These are phyloP conservation scores for Massariosphaeria phaeospora DNA, from an alignment of 495 filamentous ascomycete genomes.

Conservation along the genomic window DNA sequence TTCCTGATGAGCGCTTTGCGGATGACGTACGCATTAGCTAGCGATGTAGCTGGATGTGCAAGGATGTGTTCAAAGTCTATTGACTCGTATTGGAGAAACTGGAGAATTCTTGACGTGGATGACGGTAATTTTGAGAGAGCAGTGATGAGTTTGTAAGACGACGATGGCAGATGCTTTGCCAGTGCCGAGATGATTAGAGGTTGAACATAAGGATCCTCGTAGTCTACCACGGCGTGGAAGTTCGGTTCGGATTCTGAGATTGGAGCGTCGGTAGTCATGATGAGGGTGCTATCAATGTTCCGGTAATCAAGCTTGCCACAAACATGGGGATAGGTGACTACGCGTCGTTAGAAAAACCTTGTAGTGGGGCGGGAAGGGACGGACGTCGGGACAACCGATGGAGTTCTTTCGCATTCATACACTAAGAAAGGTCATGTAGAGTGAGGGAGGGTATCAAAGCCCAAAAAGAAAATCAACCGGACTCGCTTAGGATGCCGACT, in stretches of 20 bases:
- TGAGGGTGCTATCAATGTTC: too few relatives aligned
- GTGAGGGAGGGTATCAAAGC: background rate
- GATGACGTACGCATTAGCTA: constrained; percentile 81
- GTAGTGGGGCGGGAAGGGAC: too few relatives aligned
- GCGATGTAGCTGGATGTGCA: constrained; percentile 52
- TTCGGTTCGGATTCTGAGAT: constrained; percentile 1
- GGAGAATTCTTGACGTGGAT: constrained; percentile 54
- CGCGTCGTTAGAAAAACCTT: too few relatives aligned
- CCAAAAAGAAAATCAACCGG: background rate
- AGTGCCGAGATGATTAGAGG: constrained; percentile 72
- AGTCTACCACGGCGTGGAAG: constrained; percentile 72
- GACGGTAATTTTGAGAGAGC: constrained; percentile 46
- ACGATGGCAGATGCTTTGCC: constrained; percentile 51
- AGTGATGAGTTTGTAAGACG: constrained; percentile 44
- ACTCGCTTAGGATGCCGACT: constrained; percentile 22
- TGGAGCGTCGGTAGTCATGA: constrained; percentile 2
- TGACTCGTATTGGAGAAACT: constrained; percentile 80
- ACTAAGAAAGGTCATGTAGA: background rate
- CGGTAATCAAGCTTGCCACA: too few relatives aligned
- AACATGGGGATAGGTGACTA: too few relatives aligned
- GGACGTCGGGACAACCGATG: too few relatives aligned
- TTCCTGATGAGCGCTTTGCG: constrained; percentile 97
- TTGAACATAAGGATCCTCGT: constrained; percentile 81
- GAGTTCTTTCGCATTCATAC: background rate
- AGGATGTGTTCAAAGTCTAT: constrained; percentile 74